Conservation (phyloP, 345 rosid genomes). For the Salix brachista region DNA sequence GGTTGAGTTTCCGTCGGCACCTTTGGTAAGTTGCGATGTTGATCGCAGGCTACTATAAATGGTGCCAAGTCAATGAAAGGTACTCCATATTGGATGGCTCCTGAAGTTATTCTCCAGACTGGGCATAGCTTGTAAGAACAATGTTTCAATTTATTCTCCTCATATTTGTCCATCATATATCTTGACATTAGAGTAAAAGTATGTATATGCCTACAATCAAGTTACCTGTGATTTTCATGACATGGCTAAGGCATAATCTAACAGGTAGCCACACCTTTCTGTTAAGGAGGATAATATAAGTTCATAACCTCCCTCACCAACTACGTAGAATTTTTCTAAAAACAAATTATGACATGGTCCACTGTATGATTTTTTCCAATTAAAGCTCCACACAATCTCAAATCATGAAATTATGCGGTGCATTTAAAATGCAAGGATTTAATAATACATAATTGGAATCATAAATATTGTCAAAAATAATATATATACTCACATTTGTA, state of each 20-base stretch:
- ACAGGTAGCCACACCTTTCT: neutral
- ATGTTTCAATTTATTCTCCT: neutral
- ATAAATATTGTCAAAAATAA: neutral
- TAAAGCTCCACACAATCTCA: neutral
- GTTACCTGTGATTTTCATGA: neutral
- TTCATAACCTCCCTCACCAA: neutral
- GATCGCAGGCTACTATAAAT: constrained; percentile 28
- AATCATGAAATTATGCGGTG: neutral
- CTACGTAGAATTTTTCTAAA: neutral
- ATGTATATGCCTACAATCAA: neutral
- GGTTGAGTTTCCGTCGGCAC: neutral
- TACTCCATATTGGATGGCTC: constrained; percentile 40
- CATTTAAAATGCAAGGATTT: neutral
- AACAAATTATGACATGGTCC: neutral
- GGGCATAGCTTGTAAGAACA: constrained; percentile 35
- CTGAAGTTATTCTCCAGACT: constrained; percentile 35
- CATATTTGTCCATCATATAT: neutral
- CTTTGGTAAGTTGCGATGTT: neutral
- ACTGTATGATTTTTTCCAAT: neutral
- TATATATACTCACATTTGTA: neutral
- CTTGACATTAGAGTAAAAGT: neutral
- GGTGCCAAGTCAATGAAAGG: constrained; percentile 40
- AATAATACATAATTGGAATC: neutral
- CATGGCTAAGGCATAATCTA: neutral
- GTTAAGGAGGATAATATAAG: neutral